Base-by-base conservation (phyloP, 202 grass and related monocot species). In the Digitaria exilis region DNA sequence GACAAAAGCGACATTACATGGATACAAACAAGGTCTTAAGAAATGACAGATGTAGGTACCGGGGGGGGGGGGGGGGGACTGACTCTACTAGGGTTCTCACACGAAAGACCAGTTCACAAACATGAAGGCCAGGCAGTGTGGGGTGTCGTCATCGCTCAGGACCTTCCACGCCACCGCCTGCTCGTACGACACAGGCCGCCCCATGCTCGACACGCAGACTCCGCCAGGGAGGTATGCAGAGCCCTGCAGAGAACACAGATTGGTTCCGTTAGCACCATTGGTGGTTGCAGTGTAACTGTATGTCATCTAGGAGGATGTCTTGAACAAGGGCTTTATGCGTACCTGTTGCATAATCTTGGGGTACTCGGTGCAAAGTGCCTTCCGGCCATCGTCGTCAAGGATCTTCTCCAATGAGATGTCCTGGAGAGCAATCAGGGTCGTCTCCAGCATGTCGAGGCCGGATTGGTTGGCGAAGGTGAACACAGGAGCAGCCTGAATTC, bases 41-140 rank as follows among this genome's bases (percentile, higher is more conserved):
- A 73, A 21, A 86, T 22, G 14, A 48, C 17, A 9, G n/a, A 21
- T 69, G 13, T 16, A 35, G 28, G 15, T 16, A 30, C 80, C 37
- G 51, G 55, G 34, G n/a, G n/a, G n/a, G n/a, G n/a, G n/a, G n/a
- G n/a, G 51, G 55, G 34, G 21, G 21, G 13, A 14, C 62, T 17
- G 78, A 35, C 82, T 56, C 80, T 35, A 49, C 39, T 54, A 15
- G 24, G 30, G 24, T 0, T 15, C 69, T 90, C 80, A 90, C 45
- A 98, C 93, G 79, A 98, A 98, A 50, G 96, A 98, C 96, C 96
- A 98, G 85, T 98, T 98, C 19, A 96, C 83, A 34, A 98, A 98
- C 96, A 98, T 94, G 80, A 98, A 96, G 46, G 89, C 89, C 21
- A 98, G 86, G 84, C 96, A 98, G 69, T 98, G 93, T 10, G 91